Evolutionary conservation across 73 alveolate genomes (phyloP), one percentile per base, ranked within the genome.

Genomic region (Diophrys sp.): DNA sequence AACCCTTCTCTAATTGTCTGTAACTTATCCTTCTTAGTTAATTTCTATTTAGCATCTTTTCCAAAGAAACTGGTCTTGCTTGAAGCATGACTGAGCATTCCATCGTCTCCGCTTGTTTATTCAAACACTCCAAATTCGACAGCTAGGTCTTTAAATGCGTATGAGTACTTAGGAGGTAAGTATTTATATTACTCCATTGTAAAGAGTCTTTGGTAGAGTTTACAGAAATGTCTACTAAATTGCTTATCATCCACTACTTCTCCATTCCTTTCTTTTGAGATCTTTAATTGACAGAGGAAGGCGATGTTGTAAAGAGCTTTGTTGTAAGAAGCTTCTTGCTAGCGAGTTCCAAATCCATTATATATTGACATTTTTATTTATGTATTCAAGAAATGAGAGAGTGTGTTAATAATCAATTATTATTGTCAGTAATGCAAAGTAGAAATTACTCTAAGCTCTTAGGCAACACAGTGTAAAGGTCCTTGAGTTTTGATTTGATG

Each of bases 101-200:
- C 62, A 18, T 44, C 62, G 62, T 11, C 62, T 44, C 18, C 62
- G 32, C 5, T 25, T 62, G 72, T 2, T 5, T 14, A 2, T 62
- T 78, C 87, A 56, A 68, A 78, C 18, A 78, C 71, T 1, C 87
- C 87, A 30, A 31, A 44, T 23, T n/a, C 34, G 33, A 68, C 80
- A 11, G 87, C 87, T 30, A 78, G 28, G 26, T 78, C 87, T 70
- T 69, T 78, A 54, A 78, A 69, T 23, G 87, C 87, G 77, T 78
- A 78, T 72, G 80, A 69, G 87, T 31, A 78, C 53, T 78, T 78
- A 24, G 87, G 87, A 1, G 87, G 87, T 29, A 78, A 68, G 62
- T 78, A 78, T 34, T 78, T 78, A 1, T 33, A 44, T 31, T 78
- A n/a, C 29, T 78, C 87, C 87, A 78, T 78, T 18, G 87, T 69